These are phyloP conservation scores for Noccaea bulbosa DNA, from an alignment of 345 rosid genomes.

Conservation along the genomic window DNA sequence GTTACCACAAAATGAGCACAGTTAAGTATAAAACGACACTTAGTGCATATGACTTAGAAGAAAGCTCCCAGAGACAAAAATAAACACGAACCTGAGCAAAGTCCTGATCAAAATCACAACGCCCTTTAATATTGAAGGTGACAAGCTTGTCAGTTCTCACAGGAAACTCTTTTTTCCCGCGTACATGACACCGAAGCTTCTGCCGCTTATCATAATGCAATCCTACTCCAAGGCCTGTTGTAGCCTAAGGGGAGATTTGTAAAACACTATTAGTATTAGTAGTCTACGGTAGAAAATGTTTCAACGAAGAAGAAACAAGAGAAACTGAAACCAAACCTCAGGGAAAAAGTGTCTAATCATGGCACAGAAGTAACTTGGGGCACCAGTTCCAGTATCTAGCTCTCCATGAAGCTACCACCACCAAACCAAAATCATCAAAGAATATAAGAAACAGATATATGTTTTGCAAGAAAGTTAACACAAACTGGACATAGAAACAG, in stretches of 20 bases:
- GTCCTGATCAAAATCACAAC: slow-evolving; percentile 72
- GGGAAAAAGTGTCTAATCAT: slow-evolving; percentile 72
- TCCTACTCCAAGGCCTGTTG: slow-evolving; percentile 72
- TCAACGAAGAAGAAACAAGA: slow-evolving; percentile 3
- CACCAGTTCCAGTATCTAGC: slow-evolving; percentile 77
- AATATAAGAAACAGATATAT: slow-evolving; percentile 12
- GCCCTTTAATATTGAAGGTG: slow-evolving; percentile 77
- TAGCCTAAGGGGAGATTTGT: slow-evolving; percentile 46
- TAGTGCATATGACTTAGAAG: neutral
- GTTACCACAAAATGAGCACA: slow-evolving; percentile 34
- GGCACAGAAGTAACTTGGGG: slow-evolving; percentile 62
- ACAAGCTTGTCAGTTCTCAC: slow-evolving; percentile 53
- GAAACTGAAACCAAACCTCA: slow-evolving; percentile 52
- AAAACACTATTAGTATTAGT: slow-evolving; percentile 20
- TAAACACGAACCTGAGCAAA: slow-evolving; percentile 60
- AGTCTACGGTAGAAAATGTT: slow-evolving; percentile 11
- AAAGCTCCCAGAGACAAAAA: neutral
- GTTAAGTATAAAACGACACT: too few species aligned
- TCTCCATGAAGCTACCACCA: slow-evolving; percentile 77
- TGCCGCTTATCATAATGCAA: slow-evolving; percentile 71
- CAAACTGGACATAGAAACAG: slow-evolving; percentile 22
- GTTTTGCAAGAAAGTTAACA: neutral
- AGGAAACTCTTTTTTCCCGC: slow-evolving; percentile 75
- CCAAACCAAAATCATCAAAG: slow-evolving; percentile 22
- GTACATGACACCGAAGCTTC: slow-evolving; percentile 63